Base-by-base conservation (phyloP, 2,329 filamentous ascomycete species). In the Dendrostoma leiphaemia region DNA sequence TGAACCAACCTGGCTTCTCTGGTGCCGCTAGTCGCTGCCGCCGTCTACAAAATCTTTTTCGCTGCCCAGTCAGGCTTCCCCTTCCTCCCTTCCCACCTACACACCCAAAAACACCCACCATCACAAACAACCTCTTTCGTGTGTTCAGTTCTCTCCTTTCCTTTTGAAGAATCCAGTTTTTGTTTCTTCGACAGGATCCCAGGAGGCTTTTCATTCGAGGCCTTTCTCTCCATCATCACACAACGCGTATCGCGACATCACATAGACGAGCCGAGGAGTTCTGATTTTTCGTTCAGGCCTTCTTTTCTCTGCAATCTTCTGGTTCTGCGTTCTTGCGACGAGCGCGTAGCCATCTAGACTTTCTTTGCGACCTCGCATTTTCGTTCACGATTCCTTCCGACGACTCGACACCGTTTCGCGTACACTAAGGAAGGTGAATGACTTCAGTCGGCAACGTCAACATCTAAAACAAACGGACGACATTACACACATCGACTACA, bases 91-190 rank as follows among this genome's bases (percentile, higher is more conserved):
- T 61, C 53, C 60, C 59, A n/a, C n/a, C n/a, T n/a, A n/a, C n/a
- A 50, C 56, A 58, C 60, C 59, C 59, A 59, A 67, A 64, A 63
- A 69, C 60, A 59, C 61, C 58, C 56, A 17, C 34, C 56, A 56
- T 41, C 46, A 37, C 40, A 50, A 58, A 58, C 61, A 49, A 53
- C 53, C 63, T 60, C 56, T 59, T 63, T 69, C 63, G 63, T 62
- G 62, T 60, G 66, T 66, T 68, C 57, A 53, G 58, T 61, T 63
- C 67, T 72, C 70, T 66, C 62, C 68, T 72, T 72, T 68, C 67
- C 71, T 76, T 74, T 71, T 66, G 70, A 77, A 76, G 73, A 71
- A 63, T 65, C 63, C 66, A 62, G 62, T 63, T 66, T 67, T 67
- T 54, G 55, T 57, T 68, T 70, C 65, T 74, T 73, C 65, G 64